Conservation (phyloP, 805 yeast genomes). For the Wickerhamomyces ciferrii region DNA sequence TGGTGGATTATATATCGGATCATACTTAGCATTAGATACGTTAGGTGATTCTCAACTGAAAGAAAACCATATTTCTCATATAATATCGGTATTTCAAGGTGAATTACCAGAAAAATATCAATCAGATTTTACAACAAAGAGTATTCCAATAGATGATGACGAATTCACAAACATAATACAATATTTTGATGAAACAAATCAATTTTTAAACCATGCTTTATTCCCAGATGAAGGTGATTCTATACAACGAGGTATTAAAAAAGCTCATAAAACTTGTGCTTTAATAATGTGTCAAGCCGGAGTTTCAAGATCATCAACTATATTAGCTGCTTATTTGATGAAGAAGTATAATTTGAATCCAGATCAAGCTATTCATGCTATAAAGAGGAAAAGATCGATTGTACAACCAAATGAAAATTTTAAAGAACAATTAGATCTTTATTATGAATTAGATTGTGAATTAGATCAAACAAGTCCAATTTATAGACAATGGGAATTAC, state of each 20-base stretch:
- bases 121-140: constrained; percentile 40
- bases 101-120: constrained; percentile 48
- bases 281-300: constrained; percentile 88
- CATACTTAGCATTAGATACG: constrained; percentile 51
- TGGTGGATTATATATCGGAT: constrained; percentile 77
- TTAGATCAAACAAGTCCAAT: constrained; percentile 24
- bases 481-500: constrained; percentile 40
- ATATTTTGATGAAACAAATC: constrained; percentile 53
- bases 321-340: constrained; percentile 87
- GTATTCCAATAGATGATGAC: constrained; percentile 64
- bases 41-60: constrained; percentile 45
- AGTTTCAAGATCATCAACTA: constrained; percentile 83
- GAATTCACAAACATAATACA: constrained; percentile 60
- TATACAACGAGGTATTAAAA: constrained; percentile 18
- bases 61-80: constrained; percentile 57
- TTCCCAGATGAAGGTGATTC: constrained; percentile 33
- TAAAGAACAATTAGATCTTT: constrained; percentile 63
- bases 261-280: constrained; percentile 37
- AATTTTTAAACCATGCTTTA: constrained; percentile 62
- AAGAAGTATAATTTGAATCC: constrained; percentile 54
- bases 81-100: constrained; percentile 67
- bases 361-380: constrained; percentile 67
- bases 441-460: constrained; percentile 37
- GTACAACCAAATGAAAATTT: constrained; percentile 75
- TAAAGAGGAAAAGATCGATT: constrained; percentile 54